Conservation (phyloP, 306 rosid genomes). For the Spatholobus suberectus region DNA sequence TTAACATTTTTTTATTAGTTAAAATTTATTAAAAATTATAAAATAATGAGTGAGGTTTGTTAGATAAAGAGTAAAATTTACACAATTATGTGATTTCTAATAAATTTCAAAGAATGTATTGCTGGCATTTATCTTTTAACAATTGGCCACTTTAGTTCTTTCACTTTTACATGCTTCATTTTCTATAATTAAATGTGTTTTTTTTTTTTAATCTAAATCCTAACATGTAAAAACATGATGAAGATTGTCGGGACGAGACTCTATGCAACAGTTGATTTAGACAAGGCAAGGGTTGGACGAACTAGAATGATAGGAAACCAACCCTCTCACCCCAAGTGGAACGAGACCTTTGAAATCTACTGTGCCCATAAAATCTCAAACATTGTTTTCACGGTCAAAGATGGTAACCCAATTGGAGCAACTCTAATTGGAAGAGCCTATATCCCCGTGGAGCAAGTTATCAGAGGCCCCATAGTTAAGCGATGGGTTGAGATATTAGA, state of each 20-base stretch:
- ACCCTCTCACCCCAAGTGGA: conserved; percentile 61
- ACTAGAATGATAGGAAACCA: conserved; percentile 56
- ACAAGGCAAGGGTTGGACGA: conserved; percentile 63
- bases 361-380: conserved; percentile 72
- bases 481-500: conserved; percentile 66
- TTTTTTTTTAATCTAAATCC: background rate
- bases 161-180: background rate
- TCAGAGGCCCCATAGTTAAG: conserved; percentile 34
- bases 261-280: conserved; percentile 88
- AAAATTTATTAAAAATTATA: no score
- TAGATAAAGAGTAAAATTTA: no score
- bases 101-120: no score
- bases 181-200: background rate
- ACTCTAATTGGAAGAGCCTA: conserved; percentile 83
- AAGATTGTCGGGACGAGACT: conserved; percentile 72
- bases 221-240: conserved; percentile 22
- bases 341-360: conserved; percentile 60
- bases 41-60: no score
- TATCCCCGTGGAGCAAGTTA: conserved; percentile 55
- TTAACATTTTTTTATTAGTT: no score
- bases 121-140: background rate
- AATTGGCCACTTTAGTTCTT: background rate
- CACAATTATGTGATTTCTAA: no score
- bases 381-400: conserved; percentile 75
- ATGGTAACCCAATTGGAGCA: conserved; percentile 69